Evolutionary conservation across 208 protist species (phyloP), one percentile per base, ranked within the genome.

Genomic region (Trypanosoma melophagium): DNA sequence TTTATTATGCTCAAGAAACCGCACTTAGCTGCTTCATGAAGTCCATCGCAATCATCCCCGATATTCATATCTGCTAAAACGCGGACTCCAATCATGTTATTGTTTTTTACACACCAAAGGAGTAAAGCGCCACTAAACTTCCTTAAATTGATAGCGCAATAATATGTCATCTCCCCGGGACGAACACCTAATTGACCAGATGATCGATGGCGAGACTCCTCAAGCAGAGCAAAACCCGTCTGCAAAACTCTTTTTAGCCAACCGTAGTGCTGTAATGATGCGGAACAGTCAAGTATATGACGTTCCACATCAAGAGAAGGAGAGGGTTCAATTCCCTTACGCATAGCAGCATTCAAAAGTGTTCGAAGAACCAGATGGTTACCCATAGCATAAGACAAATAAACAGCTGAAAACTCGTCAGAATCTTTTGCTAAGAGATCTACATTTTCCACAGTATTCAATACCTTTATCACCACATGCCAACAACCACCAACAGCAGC

Each of bases 41-140:
- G 71, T 13, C 77, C 89, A 21, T 52, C 53, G 68, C 89, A 85
- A 65, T 86, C 79, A 62, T 95, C 89, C 9, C 76, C 58, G 22
- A 90, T 71, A 73, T 91, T 91, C 63, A 89, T 76, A 62, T 95
- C 84, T 13, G 80, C 89, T 45, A 95, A 69, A 25, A 86, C 84
- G 21, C 86, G 86, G 31, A 95, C 69, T 2, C 89, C 89, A 0
- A 92, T 79, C 1, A 74, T 78, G 72, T 92, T 85, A 56, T 80
- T 74, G 12, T 77, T 71, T 51, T 77, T 61, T 13, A 81, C 84
- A 55, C 89, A 95, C 89, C 89, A 95, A 49, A 61, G 69, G 50
- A 95, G 63, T 56, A 66, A 58, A 35, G 67, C 44, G 0, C 19
- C 25, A 41, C 10, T 16, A 71, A 22, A 28, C 8, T 50, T 3